Evolutionary conservation across 2,329 filamentous ascomycete genomes (phyloP).

Genomic region (Didymella glomerata): DNA sequence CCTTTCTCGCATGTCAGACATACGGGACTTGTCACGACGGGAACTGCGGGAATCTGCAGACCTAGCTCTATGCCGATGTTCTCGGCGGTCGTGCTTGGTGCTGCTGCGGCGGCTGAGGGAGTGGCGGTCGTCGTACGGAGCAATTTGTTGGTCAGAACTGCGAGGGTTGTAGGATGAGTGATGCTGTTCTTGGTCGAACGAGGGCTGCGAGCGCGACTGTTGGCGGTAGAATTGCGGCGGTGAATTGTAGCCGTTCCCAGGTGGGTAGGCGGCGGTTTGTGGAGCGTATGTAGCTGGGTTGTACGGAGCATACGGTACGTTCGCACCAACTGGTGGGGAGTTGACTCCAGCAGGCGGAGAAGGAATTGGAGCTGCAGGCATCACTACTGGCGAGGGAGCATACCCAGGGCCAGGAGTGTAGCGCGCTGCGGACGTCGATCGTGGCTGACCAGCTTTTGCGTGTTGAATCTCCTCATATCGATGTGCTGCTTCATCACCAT

Average conservation of each 20-base stretch:
- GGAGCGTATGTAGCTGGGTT: constrained; percentile 44
- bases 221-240: constrained; percentile 49
- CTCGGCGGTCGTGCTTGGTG: constrained; percentile 40
- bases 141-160: constrained; percentile 28
- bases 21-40: constrained; percentile 42
- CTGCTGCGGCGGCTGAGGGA: constrained; percentile 41
- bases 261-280: constrained; percentile 29
- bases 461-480: constrained; percentile 19
- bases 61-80: constrained; percentile 46
- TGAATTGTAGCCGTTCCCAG: constrained; percentile 37
- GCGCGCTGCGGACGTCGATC: constrained; percentile 37
- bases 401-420: constrained; percentile 48
- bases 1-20: constrained; percentile 47
- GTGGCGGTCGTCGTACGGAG: constrained; percentile 32
- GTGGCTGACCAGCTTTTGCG: constrained; percentile 19
- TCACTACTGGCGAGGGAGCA: constrained; percentile 39
- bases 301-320: constrained; percentile 38
- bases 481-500: constrained; percentile 18
- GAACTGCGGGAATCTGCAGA: constrained; percentile 49
- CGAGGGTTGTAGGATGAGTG: constrained; percentile 30
- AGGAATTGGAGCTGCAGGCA: constrained; percentile 29
- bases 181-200: constrained; percentile 28
- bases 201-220: constrained; percentile 48
- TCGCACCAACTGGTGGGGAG: constrained; percentile 13
- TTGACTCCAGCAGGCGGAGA: constrained; percentile 36